Evolutionary conservation across 176 grass and related monocot genomes (phyloP).

Genomic region (Stipa capillata): DNA sequence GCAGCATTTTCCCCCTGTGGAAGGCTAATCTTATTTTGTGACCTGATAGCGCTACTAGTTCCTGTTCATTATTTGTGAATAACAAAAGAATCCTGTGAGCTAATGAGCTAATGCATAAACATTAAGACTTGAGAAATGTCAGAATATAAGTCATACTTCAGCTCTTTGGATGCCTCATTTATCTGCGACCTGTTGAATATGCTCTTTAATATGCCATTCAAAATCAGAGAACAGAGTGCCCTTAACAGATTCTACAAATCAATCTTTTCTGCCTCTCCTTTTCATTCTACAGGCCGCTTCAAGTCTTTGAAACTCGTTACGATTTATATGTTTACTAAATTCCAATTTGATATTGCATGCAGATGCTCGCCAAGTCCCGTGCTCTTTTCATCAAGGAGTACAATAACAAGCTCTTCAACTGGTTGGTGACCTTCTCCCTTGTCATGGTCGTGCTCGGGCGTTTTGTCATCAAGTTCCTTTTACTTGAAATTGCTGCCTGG

Average conservation of each 20-base stretch:
- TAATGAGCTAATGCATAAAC: background rate
- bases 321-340: background rate
- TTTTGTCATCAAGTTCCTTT: constrained; percentile 93
- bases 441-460: constrained; percentile 86
- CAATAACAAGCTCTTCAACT: constrained; percentile 92
- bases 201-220: background rate
- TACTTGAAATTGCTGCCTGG: constrained; percentile 87
- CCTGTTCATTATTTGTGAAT: background rate
- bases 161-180: background rate
- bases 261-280: background rate
- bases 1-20: background rate
- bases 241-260: background rate
- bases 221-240: background rate
- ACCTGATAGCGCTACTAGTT: background rate
- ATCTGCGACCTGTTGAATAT: background rate
- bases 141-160: background rate
- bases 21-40: background rate
- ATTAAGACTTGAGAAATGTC: background rate
- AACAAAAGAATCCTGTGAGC: background rate
- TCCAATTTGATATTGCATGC: constrained; percentile 6
- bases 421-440: constrained; percentile 86
- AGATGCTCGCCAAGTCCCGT: constrained; percentile 85
- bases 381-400: constrained; percentile 99
- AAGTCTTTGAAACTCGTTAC: background rate
- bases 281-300: background rate